A percentile compares a stretch with the other conserved stretches of the same genome.
These are phyloP conservation scores for Wickerhamiella galacta DNA, from an alignment of 805 yeast species.

Conservation along the genomic window DNA sequence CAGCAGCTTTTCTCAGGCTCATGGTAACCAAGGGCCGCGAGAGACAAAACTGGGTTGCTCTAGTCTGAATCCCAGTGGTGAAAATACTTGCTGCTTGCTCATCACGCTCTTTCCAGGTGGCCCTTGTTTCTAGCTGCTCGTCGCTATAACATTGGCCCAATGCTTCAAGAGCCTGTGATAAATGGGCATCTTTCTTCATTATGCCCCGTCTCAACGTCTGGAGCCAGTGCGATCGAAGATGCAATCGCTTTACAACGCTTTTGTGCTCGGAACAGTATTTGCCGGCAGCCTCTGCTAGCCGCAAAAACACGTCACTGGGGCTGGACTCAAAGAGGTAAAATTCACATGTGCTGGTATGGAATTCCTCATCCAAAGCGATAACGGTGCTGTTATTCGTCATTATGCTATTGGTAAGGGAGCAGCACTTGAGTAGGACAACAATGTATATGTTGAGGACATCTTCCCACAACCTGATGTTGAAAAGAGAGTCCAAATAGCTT, in stretches of 20 bases:
- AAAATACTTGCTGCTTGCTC: constrained; percentile 16
- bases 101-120: constrained; percentile 28
- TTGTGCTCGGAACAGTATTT: constrained; percentile 25
- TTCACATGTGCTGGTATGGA: constrained; percentile 35
- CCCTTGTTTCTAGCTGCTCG: no score
- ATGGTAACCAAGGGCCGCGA: constrained; percentile 11
- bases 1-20: constrained; percentile 12
- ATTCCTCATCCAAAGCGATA: constrained; percentile 21
- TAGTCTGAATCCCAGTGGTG: constrained; percentile 14
- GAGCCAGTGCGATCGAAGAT: constrained; percentile 13
- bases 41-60: constrained; percentile 16
- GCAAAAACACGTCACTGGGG: constrained; percentile 11
- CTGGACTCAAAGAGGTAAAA: constrained; percentile 25
- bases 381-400: constrained; percentile 12
- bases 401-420: constrained; percentile 9
- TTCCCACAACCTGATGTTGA: constrained; percentile 8
- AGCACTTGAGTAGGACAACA: constrained; percentile 15
- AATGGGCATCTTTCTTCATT: constrained; percentile 8
- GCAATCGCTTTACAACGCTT: constrained; percentile 44
- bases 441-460: constrained; percentile 14
- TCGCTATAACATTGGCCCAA: no score
- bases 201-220: constrained; percentile 12
- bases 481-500: constrained; percentile 1
- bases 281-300: constrained; percentile 34
- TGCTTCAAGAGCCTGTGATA: no score